These are phyloP conservation scores for Syzygium aqueum DNA, from an alignment of 345 rosid genomes.

Conservation along the genomic window DNA sequence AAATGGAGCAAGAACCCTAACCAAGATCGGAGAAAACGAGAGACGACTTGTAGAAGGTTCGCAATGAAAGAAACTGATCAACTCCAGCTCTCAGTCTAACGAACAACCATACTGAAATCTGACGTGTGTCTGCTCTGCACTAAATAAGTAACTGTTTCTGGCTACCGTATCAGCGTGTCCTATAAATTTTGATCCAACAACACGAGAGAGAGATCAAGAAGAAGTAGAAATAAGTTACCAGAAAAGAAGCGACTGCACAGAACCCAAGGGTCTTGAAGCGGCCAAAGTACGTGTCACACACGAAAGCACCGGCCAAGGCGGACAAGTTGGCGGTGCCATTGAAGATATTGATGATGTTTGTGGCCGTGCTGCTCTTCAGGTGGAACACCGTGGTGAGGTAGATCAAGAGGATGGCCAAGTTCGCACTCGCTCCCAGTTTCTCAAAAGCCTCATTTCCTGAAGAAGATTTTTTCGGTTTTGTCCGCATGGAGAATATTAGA, in stretches of 20 bases:
- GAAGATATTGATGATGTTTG: slow-evolving; percentile 11
- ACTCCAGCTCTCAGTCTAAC: too few species aligned
- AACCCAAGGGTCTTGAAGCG: slow-evolving; percentile 13
- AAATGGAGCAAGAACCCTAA: too few species aligned
- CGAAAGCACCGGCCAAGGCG: slow-evolving; percentile 12
- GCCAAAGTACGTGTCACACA: slow-evolving; percentile 11
- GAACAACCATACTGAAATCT: too few species aligned
- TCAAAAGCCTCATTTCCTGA: slow-evolving; percentile 16
- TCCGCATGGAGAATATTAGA: not conserved
- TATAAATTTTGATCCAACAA: not conserved
- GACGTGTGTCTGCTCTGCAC: not conserved
- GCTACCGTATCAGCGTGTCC: not conserved
- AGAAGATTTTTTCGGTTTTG: not conserved
- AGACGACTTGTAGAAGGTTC: too few species aligned
- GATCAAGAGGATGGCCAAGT: slow-evolving; percentile 6
- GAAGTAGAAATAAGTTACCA: not conserved
- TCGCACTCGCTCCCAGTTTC: slow-evolving; percentile 17
- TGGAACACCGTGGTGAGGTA: slow-evolving; percentile 11
- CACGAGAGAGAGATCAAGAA: not conserved
- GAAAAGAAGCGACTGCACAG: slow-evolving; percentile 7
- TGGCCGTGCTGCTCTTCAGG: not conserved
- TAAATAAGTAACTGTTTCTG: not conserved
- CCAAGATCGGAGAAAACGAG: too few species aligned
- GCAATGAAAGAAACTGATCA: too few species aligned
- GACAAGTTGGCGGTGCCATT: slow-evolving; percentile 7